Conservation (phyloP, 2,329 filamentous ascomycete genomes). For the Neobulgaria alba region DNA sequence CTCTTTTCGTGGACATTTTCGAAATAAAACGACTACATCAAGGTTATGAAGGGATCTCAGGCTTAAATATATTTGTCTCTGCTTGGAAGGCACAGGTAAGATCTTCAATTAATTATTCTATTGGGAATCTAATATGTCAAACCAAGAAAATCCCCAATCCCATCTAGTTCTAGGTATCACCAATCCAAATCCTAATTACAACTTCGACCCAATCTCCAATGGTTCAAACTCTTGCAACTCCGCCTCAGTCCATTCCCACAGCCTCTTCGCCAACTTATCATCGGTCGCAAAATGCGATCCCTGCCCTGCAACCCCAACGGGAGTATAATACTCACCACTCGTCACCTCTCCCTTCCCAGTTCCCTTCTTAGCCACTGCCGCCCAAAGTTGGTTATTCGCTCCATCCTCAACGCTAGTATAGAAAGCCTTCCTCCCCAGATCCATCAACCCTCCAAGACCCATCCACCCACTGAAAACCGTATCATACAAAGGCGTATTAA, state of each 20-base stretch:
- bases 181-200: no score
- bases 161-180: no score
- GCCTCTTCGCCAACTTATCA: constrained; percentile 8
- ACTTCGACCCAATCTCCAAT: background rate
- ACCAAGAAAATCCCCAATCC: no score
- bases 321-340: constrained; percentile 2
- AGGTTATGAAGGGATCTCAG: no score
- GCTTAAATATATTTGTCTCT: no score
- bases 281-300: constrained; percentile 6
- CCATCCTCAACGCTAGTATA: constrained; percentile 8
- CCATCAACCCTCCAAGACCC: constrained; percentile 2
- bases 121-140: no score
- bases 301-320: background rate
- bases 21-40: no score
- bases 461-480: constrained; percentile 6
- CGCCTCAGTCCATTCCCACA: constrained; percentile 15
- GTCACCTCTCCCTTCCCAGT: constrained; percentile 1
- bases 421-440: constrained; percentile 5
- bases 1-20: no score
- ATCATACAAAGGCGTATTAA: constrained; percentile 10
- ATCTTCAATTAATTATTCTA: no score
- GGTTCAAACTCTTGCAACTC: constrained; percentile 1
- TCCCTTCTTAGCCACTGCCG: constrained; percentile 2
- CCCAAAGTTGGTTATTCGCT: constrained; percentile 9
- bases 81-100: no score